Percentiles rank a stretch among this genome's conserved stretches.
phyloP scores from a whole-genome alignment of 2,329 filamentous ascomycete genomes.

The Cercospora canescens region DNA sequence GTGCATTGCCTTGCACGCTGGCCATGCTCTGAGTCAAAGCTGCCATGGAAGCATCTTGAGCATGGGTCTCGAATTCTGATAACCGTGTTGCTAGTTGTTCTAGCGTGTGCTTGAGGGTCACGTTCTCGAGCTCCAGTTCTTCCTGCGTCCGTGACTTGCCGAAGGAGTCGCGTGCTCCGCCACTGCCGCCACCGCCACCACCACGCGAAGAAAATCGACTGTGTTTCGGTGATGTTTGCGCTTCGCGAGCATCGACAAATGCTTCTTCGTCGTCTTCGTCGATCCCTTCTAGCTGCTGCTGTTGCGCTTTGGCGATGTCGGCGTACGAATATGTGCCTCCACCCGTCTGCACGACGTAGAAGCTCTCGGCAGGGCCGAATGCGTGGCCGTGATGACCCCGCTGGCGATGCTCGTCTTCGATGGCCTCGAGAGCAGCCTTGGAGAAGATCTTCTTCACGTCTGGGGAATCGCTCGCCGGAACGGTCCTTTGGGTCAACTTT shows the following conservation, averaged over 20 bases:
- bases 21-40: constrained; percentile 80
- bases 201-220: constrained; percentile 43
- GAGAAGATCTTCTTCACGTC: constrained; percentile 85
- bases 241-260: constrained; percentile 85
- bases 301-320: constrained; percentile 61
- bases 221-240: constrained; percentile 44
- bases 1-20: constrained; percentile 41
- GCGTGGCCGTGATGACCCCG: constrained; percentile 54
- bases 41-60: constrained; percentile 71
- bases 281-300: constrained; percentile 43
- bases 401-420: constrained; percentile 61
- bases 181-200: no score
- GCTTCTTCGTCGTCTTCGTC: constrained; percentile 68
- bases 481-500: constrained; percentile 34
- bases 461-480: constrained; percentile 47
- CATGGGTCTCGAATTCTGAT: constrained; percentile 90
- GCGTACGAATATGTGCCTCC: constrained; percentile 93
- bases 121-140: constrained; percentile 86
- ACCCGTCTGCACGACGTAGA: constrained; percentile 91
- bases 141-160: constrained; percentile 69
- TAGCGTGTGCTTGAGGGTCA: constrained; percentile 77
- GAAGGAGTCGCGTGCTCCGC: constrained; percentile 28
- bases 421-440: constrained; percentile 76
- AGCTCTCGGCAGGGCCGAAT: constrained; percentile 64
- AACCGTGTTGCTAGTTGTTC: constrained; percentile 84